Percentiles rank a stretch among this genome's conserved stretches.
phyloP scores from a whole-genome alignment of 257 asterid species.

The Linderniella brevidens region DNA sequence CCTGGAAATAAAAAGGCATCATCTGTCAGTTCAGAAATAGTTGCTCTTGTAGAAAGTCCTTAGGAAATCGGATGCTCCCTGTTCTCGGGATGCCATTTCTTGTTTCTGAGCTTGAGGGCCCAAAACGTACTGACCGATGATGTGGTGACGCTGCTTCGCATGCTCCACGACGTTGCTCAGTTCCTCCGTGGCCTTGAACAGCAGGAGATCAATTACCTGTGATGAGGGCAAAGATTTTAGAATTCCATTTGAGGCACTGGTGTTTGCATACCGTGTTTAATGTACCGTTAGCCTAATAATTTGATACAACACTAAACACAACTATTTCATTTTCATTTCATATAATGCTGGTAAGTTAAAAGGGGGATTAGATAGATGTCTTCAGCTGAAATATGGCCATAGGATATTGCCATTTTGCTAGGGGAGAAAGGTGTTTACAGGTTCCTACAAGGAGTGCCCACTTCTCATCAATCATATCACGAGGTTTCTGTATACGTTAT shows the following conservation, averaged over 20 bases:
- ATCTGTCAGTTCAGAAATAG: conserved; percentile 29
- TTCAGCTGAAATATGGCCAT: too few species aligned
- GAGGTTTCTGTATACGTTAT: too few species aligned
- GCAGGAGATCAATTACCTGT: conserved; percentile 82
- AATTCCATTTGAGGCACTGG: neutral
- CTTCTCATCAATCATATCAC: too few species aligned
- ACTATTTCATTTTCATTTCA: too few species aligned
- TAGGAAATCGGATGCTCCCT: conserved; percentile 48
- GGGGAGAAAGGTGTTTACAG: too few species aligned
- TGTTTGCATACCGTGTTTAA: too few species aligned
- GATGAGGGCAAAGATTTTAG: neutral
- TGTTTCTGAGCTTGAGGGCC: conserved; percentile 28
- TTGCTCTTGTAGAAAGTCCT: conserved; percentile 63
- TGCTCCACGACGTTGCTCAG: conserved; percentile 65
- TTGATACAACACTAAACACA: too few species aligned
- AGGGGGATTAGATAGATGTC: too few species aligned
- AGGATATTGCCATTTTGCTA: too few species aligned
- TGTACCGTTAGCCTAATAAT: too few species aligned
- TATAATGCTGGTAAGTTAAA: too few species aligned
- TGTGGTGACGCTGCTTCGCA: conserved; percentile 88
- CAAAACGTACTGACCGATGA: conserved; percentile 66
- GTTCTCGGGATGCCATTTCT: conserved; percentile 31
- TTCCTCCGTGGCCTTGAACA: conserved; percentile 81
- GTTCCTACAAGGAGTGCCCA: too few species aligned
- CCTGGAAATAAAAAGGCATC: conserved; percentile 4